Conservation (phyloP, 768 basidiomycete species). For the Terana coerulea region DNA sequence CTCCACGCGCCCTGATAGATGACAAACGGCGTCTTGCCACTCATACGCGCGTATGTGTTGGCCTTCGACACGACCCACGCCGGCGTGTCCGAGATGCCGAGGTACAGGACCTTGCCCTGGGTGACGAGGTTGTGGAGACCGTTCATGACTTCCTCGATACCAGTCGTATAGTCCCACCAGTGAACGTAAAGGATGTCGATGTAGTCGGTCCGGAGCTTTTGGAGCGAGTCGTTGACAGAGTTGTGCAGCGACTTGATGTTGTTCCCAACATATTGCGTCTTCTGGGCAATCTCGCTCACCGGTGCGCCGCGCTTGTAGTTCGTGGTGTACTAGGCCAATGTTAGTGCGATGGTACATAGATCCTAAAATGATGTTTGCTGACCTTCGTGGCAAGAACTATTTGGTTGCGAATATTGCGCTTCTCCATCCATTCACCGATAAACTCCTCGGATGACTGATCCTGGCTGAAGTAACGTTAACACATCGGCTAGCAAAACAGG, state of each 20-base stretch:
- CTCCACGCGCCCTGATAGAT: slow-evolving; percentile 34
- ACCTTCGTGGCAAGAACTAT: slow-evolving; percentile 27
- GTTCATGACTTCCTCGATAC: slow-evolving; percentile 42
- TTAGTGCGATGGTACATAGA: too few species aligned
- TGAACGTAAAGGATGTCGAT: slow-evolving; percentile 57
- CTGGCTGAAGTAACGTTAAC: slow-evolving; percentile 18
- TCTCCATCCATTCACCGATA: slow-evolving; percentile 39
- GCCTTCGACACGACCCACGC: slow-evolving; percentile 31
- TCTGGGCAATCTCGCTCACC: slow-evolving; percentile 18
- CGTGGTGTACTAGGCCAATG: slow-evolving; percentile 24
- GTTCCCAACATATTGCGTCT: slow-evolving; percentile 42
- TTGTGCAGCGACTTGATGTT: slow-evolving; percentile 30
- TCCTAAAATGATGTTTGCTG: not conserved
- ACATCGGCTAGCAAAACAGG: not conserved
- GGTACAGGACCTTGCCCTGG: slow-evolving; percentile 38
- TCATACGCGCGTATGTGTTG: slow-evolving; percentile 33
- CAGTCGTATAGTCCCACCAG: slow-evolving; percentile 41
- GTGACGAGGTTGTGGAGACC: slow-evolving; percentile 36
- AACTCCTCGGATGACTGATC: slow-evolving; percentile 30
- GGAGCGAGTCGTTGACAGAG: slow-evolving; percentile 34
- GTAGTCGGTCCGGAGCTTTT: slow-evolving; percentile 55
- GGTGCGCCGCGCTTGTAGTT: slow-evolving; percentile 18
- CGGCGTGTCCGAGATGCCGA: slow-evolving; percentile 25
- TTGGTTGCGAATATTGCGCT: slow-evolving; percentile 28
- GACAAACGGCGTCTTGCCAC: slow-evolving; percentile 35